Conservation (phyloP, 129 eudicot genomes). For the Escallonia herrerae region DNA sequence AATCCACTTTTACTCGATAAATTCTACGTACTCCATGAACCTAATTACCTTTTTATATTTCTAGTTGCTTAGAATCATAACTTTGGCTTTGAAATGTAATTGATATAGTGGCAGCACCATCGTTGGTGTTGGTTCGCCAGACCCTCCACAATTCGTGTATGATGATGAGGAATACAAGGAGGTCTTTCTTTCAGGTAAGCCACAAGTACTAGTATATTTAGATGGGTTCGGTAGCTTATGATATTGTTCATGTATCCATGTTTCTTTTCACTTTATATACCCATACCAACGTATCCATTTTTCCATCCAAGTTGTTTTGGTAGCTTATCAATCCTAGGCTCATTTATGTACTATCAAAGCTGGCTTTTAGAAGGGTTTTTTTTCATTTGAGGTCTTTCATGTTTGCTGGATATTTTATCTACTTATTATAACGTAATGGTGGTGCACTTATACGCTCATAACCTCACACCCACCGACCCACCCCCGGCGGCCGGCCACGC, state of each 20-base stretch:
- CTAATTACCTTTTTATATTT: not conserved
- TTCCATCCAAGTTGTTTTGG: not conserved
- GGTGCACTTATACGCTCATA: no score
- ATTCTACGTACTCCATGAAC: not conserved
- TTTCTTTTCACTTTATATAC: not conserved
- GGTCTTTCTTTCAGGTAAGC: conserved; percentile 77
- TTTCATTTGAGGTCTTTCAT: no score
- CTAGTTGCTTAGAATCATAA: not conserved
- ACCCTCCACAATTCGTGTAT: conserved; percentile 87
- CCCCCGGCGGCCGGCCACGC: no score
- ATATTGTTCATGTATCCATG: no score
- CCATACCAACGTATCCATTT: not conserved
- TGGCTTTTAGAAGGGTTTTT: no score
- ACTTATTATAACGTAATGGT: no score
- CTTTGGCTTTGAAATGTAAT: conserved; percentile 4
- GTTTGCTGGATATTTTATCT: no score
- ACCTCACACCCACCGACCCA: no score
- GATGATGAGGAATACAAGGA: conserved; percentile 95
- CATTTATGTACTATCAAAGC: no score
- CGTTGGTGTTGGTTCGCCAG: conserved; percentile 95
- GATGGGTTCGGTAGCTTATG: not conserved
- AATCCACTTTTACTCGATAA: not conserved
- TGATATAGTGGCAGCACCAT: conserved; percentile 93
- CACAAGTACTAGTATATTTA: not conserved
- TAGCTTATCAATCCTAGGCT: no score